Evolutionary conservation across 2,329 filamentous ascomycete species (phyloP).

Genomic region (Fusarium paranaense): DNA sequence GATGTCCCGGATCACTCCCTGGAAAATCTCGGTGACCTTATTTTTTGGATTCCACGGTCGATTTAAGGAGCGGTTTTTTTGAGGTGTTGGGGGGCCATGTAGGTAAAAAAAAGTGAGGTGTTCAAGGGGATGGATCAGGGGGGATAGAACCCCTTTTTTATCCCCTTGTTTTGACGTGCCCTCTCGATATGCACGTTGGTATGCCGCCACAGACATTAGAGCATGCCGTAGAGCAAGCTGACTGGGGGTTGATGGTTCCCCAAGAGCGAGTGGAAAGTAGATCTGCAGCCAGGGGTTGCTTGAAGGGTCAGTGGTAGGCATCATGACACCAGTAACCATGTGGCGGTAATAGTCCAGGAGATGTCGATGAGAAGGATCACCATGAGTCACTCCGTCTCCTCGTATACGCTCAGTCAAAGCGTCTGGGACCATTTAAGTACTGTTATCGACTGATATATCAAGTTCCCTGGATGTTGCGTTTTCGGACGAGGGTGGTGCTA

Average conservation of each 20-base stretch:
- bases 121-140: background rate
- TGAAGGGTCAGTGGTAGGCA: background rate
- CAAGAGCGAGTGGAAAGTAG: background rate
- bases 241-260: background rate
- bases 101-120: background rate
- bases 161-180: background rate
- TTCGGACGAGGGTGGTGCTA: background rate
- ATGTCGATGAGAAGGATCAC: background rate
- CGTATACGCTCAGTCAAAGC: background rate
- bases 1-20: conserved; percentile 60
- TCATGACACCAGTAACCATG: background rate
- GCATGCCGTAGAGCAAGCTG: background rate
- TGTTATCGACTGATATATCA: background rate
- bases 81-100: background rate
- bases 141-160: background rate
- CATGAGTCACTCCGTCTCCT: background rate
- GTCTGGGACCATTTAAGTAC: background rate
- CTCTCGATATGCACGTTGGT: background rate
- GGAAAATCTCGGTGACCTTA: conserved; percentile 52
- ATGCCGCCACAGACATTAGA: background rate
- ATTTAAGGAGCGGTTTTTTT: background rate
- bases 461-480: background rate
- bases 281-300: background rate
- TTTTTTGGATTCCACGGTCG: background rate
- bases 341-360: background rate